Evolutionary conservation across 164 flowering plant genomes (phyloP), one percentile per base, ranked within the genome.

Genomic region (Protea cynaroides): DNA sequence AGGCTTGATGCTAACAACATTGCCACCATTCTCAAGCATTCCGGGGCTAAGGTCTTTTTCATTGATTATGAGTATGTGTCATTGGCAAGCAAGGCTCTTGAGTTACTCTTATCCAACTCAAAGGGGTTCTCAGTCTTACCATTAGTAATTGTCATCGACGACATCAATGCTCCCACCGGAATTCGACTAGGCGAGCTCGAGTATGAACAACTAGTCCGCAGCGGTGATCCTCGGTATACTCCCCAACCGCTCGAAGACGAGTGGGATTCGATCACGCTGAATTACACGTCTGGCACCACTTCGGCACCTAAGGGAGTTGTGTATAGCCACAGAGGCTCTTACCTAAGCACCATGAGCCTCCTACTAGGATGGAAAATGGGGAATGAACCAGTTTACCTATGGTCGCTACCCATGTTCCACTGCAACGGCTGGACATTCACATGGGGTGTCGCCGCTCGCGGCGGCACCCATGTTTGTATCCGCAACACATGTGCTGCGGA

Each of bases 391-490:
- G 93, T 93, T 1, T 93, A 87, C 58, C 66, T 94, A 0, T 94
- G 98, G 98, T 77, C 97, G 0, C 92, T 93, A 14, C 98, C 97
- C 9, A 93, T 93, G 98, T 93, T 93, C 79, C 98, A 93, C 73
- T 87, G 96, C 79, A 93, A 93, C 36, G 98, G 98, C 0, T 93
- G 98, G 98, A 82, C 96, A 4, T 84, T 90, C 80, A 86, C 97
- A 0, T 93, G 98, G 98, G 98, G 94, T 0, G 56, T 87, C 1
- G 98, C 97, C 0, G 97, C 97, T 0, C 85, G 94, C 0, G 98
- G 98, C 8, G 98, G 97, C 7, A 93, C 97, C 55, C 90, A 90
- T 63, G 85, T 93, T 5, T 93, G 98, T 76, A 79, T 93, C 10
- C 86, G 96, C 49, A 75, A 73, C 73, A 76, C 85, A 2, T 70